Evolutionary conservation across 225 moss, liverwort and hornwort species (phyloP).

Genomic region (Straminergon stramineum): DNA sequence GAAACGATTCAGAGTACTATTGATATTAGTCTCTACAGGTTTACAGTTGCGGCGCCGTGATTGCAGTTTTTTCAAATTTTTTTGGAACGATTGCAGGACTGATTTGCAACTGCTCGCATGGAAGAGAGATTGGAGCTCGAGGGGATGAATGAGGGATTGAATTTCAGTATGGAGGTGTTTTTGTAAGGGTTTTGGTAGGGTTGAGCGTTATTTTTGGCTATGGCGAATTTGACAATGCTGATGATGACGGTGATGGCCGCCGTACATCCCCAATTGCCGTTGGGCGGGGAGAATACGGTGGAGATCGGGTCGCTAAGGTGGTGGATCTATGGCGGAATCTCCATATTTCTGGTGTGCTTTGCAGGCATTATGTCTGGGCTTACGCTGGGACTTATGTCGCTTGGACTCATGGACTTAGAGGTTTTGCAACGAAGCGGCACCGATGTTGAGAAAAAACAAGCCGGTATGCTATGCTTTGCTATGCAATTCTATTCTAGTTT

Average conservation of each 20-base stretch:
- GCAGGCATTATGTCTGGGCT: constrained; percentile 97
- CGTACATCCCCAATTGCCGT: constrained; percentile 11
- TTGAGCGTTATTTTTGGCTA: not conserved
- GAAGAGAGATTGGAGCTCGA: not conserved
- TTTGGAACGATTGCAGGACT: not conserved
- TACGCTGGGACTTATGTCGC: constrained; percentile 93
- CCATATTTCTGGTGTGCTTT: constrained; percentile 61
- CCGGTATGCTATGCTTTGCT: constrained; percentile 18
- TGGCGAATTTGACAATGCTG: constrained; percentile 26
- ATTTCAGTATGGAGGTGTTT: not conserved
- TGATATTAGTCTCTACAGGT: not conserved
- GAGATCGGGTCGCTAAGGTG: constrained; percentile 36
- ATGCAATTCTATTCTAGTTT: not conserved
- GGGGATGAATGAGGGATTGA: not conserved
- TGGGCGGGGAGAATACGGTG: not conserved
- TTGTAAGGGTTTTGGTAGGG: constrained; percentile 2
- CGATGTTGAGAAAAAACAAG: constrained; percentile 50
- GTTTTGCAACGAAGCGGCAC: constrained; percentile 87
- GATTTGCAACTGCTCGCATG: not conserved
- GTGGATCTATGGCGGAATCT: constrained; percentile 58
- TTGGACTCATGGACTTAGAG: constrained; percentile 84
- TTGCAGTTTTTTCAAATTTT: not conserved
- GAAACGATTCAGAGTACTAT: not conserved
- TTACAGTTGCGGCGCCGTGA: not conserved
- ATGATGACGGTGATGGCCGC: constrained; percentile 15